phyloP scores from a whole-genome alignment of 257 asterid species.

The Fraxinus pennsylvanica region DNA sequence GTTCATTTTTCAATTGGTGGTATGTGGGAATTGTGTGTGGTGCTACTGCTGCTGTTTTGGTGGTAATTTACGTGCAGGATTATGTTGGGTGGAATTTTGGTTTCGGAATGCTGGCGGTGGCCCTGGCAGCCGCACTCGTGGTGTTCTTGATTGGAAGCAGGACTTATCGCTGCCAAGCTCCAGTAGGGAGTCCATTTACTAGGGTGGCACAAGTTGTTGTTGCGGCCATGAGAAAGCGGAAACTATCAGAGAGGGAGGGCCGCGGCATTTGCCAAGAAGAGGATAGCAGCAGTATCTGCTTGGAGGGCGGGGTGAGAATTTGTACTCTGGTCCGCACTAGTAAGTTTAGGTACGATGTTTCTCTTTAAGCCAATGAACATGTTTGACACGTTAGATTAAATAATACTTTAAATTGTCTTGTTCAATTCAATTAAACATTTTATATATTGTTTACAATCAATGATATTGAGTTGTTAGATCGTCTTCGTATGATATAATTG shows the following conservation, averaged over 20 bases:
- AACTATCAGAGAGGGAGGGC: conserved; percentile 31
- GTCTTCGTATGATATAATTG: background rate
- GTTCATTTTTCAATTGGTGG: conserved; percentile 89
- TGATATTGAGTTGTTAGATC: background rate
- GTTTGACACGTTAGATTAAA: background rate
- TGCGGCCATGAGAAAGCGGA: conserved; percentile 56
- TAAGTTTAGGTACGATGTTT: conserved; percentile 42
- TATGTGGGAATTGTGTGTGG: conserved; percentile 65
- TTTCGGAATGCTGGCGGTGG: conserved; percentile 56
- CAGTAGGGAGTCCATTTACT: conserved; percentile 74
- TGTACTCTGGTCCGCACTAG: conserved; percentile 39
- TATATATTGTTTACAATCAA: background rate
- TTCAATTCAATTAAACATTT: background rate
- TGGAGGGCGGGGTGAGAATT: conserved; percentile 17
- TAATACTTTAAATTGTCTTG: background rate
- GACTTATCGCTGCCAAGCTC: conserved; percentile 46
- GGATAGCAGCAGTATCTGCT: conserved; percentile 1
- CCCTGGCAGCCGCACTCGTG: conserved; percentile 46
- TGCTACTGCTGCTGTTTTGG: conserved; percentile 54
- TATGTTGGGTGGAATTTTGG: conserved; percentile 59
- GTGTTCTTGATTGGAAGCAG: conserved; percentile 48
- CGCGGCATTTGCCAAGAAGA: conserved; percentile 28
- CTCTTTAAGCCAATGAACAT: background rate
- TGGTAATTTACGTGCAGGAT: conserved; percentile 67
- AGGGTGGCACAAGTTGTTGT: conserved; percentile 68